These are phyloP conservation scores for Mychonastes homosphaera DNA, from an alignment of 139 green algal species.

Conservation along the genomic window DNA sequence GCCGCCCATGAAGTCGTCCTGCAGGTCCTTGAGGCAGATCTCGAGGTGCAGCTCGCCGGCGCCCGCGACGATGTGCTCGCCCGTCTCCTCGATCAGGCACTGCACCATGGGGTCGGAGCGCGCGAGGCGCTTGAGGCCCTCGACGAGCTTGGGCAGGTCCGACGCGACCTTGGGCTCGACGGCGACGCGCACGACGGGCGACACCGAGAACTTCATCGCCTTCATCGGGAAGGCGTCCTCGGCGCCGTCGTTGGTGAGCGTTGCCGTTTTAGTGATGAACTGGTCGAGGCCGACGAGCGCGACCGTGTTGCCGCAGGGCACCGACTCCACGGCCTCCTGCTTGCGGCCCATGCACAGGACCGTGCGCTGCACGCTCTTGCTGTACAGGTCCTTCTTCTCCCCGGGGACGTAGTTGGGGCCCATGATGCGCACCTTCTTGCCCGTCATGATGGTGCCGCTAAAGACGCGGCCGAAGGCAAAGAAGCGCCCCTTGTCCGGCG, in stretches of 20 bases:
- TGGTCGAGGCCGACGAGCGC: slow-evolving; percentile 96
- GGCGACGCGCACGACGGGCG: slow-evolving; percentile 76
- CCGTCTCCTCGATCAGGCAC: slow-evolving; percentile 96
- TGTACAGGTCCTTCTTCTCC: slow-evolving; percentile 98
- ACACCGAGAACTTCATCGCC: slow-evolving; percentile 99
- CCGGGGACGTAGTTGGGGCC: slow-evolving; percentile 96
- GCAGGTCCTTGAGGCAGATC: slow-evolving; percentile 99
- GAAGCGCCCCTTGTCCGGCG: slow-evolving; percentile 96
- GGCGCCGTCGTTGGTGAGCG: slow-evolving; percentile 74
- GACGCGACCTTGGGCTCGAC: slow-evolving; percentile 62
- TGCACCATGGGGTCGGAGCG: slow-evolving; percentile 99
- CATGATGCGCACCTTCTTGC: slow-evolving; percentile 97
- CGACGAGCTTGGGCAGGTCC: slow-evolving; percentile 98
- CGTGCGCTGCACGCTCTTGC: slow-evolving; percentile 97
- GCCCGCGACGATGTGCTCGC: slow-evolving; percentile 97
- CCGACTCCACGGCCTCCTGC: slow-evolving; percentile 93
- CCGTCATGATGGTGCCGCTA: slow-evolving; percentile 78
- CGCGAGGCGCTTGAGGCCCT: slow-evolving; percentile 95
- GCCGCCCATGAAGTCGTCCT: slow-evolving; percentile 99
- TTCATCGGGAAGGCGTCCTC: slow-evolving; percentile 93
- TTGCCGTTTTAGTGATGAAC: slow-evolving; percentile 99
- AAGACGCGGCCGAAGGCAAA: slow-evolving; percentile 98
- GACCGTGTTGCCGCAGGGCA: slow-evolving; percentile 97
- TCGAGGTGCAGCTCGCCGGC: slow-evolving; percentile 91
- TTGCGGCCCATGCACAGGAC: slow-evolving; percentile 98